phyloP scores from a whole-genome alignment of 371 early-diverging fungal species.

The Mortierella sp. region DNA sequence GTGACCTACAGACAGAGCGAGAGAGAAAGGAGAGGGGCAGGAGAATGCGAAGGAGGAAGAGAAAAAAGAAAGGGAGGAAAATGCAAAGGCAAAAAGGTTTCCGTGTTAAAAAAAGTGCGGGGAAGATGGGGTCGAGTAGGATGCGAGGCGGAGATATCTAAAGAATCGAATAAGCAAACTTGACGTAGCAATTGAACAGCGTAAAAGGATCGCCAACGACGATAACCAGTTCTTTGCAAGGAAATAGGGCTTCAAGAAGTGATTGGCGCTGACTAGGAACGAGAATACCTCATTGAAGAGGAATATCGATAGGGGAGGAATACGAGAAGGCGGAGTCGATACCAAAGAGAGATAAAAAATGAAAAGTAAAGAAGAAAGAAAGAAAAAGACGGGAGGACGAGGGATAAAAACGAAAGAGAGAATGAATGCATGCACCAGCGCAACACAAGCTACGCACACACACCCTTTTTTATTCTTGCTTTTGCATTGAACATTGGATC shows the following conservation, averaged over 20 bases:
- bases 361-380: neutral
- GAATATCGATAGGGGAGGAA: neutral
- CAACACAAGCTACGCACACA: neutral
- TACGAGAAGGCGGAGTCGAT: too few relatives aligned
- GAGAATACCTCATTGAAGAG: too few relatives aligned
- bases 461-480: neutral
- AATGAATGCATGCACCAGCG: neutral
- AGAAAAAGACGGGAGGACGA: neutral
- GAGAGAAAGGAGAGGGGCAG: neutral
- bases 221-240: neutral
- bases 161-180: neutral
- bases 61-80: neutral
- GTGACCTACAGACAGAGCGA: constrained; percentile 4
- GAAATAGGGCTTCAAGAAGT: neutral
- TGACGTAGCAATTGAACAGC: too few relatives aligned
- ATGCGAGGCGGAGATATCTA: neutral
- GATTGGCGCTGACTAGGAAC: constrained; percentile 3
- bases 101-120: neutral
- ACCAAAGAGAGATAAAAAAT: neutral
- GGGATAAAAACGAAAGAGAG: neutral
- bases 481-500: neutral
- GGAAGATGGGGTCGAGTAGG: neutral
- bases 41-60: neutral
- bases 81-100: neutral
- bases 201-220: neutral